Base-by-base conservation (phyloP, 2,329 filamentous ascomycete species). In the Penicillium griseofulvum region DNA sequence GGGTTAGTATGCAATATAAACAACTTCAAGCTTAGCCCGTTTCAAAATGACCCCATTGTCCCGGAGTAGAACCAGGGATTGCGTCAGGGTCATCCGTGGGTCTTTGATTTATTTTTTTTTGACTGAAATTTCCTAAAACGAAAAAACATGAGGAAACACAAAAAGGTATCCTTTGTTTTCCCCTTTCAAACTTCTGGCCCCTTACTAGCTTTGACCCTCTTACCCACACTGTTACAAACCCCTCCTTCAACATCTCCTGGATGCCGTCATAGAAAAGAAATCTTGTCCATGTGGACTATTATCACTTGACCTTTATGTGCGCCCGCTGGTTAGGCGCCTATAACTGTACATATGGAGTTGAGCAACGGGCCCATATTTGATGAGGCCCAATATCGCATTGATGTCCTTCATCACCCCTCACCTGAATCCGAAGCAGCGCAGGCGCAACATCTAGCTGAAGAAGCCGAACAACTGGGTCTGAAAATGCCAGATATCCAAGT, bases 391-490 rank as follows among this genome's bases (percentile, higher is more conserved):
- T 77, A 77, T 62, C 70, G 73, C 53, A 57, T 51, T 19, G 66
- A 70, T 34, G 74, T 77, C 43, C 70, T 77, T 24, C 61, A 57
- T 4, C 61, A 74, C 29, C 49, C 63, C 22, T 65, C 70, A n/a
- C 64, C 65, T 34, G 67, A 73, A 54, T 68, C 70, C 11, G 75
- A 78, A 62, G 63, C 69, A 52, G 68, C 68, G 55, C 64, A 70
- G 36, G 73, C 76, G 60, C 70, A 74, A 54, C 61, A 59, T 29
- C 65, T 78, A 41, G 58, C 69, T 29, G 63, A 69, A 19, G 73
- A 77, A 53, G 75, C 75, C 42, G 66, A 65, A 49, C 59, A 68
- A 33, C 66, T 78, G 29, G 75, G 74, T 11, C 60, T 76, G 31
- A 67, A 69, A 28, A 55, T 69, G 19, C 70, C 70, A 17, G 68